Base-by-base conservation (phyloP, 257 asterid species). In the Phtheirospermum japonicum region DNA sequence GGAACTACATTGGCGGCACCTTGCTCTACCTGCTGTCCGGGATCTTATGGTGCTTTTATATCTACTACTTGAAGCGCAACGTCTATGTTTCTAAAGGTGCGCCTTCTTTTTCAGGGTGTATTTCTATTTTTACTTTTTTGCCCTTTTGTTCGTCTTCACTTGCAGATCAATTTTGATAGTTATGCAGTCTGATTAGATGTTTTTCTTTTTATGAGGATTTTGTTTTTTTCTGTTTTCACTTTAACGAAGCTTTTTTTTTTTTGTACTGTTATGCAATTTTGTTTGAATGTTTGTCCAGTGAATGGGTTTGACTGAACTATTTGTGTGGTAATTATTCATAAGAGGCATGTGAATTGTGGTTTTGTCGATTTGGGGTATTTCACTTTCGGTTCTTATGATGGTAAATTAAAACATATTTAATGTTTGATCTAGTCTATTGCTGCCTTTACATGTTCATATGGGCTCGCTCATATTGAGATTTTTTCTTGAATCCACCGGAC, bases 1-100 rank as follows among this genome's bases (percentile, higher is more conserved):
- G 96, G 6, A 90, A 90, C 82, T 84, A 73, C 85, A 76, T 88
- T 64, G 98, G 95, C 11, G 96, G 91, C 0, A 73, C 82, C 48
- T 67, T 81, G 58, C 77, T 90, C 28, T 90, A 90, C 61, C 46
- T 88, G 18, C 1, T 90, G 0, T 83, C 95, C 19, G 96, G 94
- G 45, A 52, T 80, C 43, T 69, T 90, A 31, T 90, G 98, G 98
- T 85, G 95, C 53, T 61, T 85, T 30, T 85, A 83, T 63, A 88
- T 90, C 74, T 88, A 90, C 74, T 78, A 84, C 81, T 72, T 88
- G 77, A 88, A 88, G 77, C 85, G 74, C 66, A 80, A 83, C 39
- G 81, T 83, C 40, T 90, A 82, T 52, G 52, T 90, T 66, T 96
- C 96, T 34, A 83, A 85, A 85, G 95, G 96, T 87, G 6, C 16